Percentiles rank a stretch among this genome's conserved stretches.
These are phyloP conservation scores for Pythium phragmitis DNA, from an alignment of 352 stramenopile species.

Conservation along the genomic window DNA sequence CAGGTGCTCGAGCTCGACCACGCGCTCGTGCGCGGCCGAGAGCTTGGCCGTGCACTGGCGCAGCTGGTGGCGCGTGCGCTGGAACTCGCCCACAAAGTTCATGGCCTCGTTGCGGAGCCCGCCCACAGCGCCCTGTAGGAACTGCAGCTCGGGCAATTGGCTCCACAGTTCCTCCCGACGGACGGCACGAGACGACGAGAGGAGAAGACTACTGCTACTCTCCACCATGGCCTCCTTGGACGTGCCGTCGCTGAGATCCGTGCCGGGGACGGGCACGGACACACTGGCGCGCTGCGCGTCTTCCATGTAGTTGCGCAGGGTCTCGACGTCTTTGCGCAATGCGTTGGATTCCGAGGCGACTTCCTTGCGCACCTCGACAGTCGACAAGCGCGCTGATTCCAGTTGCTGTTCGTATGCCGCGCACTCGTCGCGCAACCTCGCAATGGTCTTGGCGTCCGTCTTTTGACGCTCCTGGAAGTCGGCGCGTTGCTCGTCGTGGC, in stretches of 20 bases:
- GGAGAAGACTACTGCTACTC: background rate
- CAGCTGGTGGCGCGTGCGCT: slow-evolving; percentile 35
- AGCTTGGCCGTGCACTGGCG: slow-evolving; percentile 40
- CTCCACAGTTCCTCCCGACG: slow-evolving; percentile 26
- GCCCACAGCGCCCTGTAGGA: slow-evolving; percentile 46
- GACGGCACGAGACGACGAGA: background rate
- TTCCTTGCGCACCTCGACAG: slow-evolving; percentile 28
- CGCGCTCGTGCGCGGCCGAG: slow-evolving; percentile 26
- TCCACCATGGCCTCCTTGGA: background rate
- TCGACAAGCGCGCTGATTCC: slow-evolving; percentile 19
- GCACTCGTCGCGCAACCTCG: slow-evolving; percentile 36
- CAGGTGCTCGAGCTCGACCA: slow-evolving; percentile 43
- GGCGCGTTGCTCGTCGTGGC: slow-evolving; percentile 29
- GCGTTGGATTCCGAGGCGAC: slow-evolving; percentile 31
- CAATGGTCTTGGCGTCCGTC: slow-evolving; percentile 39
- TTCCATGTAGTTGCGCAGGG: slow-evolving; percentile 49
- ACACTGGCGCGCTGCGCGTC: slow-evolving; percentile 23
- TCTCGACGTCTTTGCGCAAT: slow-evolving; percentile 44
- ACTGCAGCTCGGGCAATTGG: slow-evolving; percentile 42
- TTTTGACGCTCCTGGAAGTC: slow-evolving; percentile 45
- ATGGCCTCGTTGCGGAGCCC: slow-evolving; percentile 48
- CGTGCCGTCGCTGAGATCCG: no score
- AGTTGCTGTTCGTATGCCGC: slow-evolving; percentile 33
- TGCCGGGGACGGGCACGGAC: background rate
- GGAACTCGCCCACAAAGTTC: slow-evolving; percentile 51